Evolutionary conservation across 345 rosid genomes (phyloP).

Genomic region (Brassica cretica): DNA sequence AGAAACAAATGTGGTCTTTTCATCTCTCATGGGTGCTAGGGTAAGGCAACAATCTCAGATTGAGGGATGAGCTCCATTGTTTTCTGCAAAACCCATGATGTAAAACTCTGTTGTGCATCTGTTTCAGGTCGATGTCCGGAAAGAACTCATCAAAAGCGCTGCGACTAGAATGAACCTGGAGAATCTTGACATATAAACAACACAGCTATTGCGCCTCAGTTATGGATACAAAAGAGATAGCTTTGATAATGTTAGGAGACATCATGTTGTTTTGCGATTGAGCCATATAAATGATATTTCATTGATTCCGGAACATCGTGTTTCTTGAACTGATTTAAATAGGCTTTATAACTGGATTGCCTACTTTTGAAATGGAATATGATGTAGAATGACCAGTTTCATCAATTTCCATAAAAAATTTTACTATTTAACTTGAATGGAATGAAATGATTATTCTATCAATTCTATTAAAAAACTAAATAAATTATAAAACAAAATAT

Average conservation of each 20-base stretch:
- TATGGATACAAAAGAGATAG: background rate
- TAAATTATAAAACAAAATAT: too few species aligned
- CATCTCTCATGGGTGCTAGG: slow-evolving; percentile 94
- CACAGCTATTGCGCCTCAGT: slow-evolving; percentile 17
- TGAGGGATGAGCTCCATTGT: background rate
- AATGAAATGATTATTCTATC: too few species aligned
- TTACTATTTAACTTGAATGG: too few species aligned
- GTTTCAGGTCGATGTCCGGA: slow-evolving; percentile 74
- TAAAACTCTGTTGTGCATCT: slow-evolving; percentile 1
- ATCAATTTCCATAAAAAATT: too few species aligned
- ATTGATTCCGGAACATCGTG: background rate
- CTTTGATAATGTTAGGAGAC: slow-evolving; percentile 12
- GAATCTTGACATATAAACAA: slow-evolving; percentile 66
- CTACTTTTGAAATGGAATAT: too few species aligned
- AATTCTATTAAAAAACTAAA: too few species aligned
- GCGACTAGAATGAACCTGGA: slow-evolving; percentile 61
- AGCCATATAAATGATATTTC: background rate
- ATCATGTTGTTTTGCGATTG: slow-evolving; percentile 1
- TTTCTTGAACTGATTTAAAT: background rate
- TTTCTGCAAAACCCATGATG: slow-evolving; percentile 2
- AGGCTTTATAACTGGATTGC: too few species aligned
- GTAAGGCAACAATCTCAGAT: slow-evolving; percentile 45
- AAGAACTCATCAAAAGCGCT: slow-evolving; percentile 70
- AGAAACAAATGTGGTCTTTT: slow-evolving; percentile 67
- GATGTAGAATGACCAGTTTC: too few species aligned